Evolutionary conservation across 495 filamentous ascomycete species (phyloP), one percentile per base, ranked within the genome.

Genomic region (Neurospora sp.): DNA sequence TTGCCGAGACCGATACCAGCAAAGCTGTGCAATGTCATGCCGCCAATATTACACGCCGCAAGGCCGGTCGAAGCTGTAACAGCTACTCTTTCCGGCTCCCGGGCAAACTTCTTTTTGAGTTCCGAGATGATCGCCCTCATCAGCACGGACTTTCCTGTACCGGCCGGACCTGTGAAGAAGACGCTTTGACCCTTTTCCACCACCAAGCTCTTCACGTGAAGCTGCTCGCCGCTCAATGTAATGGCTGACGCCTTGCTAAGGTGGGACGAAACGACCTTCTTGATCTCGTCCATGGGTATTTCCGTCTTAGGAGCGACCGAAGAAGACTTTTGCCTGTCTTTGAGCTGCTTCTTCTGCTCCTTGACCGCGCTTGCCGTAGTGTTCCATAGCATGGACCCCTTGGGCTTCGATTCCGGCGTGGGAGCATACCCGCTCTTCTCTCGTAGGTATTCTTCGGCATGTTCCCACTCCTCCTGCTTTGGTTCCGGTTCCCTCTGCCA

Each of bases 131-230:
- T 96, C 74, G 96, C 90, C 73, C 96, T 88, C 86, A 99, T 92
- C 69, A 99, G 85, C 4, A 98, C 96, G 1, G 96, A 99, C 83
- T 99, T 99, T 75, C 96, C 96, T 27, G 96, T 99, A 80, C 96
- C 96, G 72, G 96, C 96, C 54, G 96, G 97, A 73, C 96, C 96
- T 3, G 96, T 99, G 82, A 98, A 99, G 85, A 99, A 99, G 5
- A 98, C 95, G 76, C 96, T 97, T 78, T 94, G 92, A 40, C 85
- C 84, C 42, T 91, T 79, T 5, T 94, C 87, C 4, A 92, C 85
- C 31, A 98, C 94, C 16, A 97, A 82, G 18, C 92, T 87, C 71
- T 95, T 85, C n/a, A 99, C 93, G 74, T 91, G 88, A 62, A 86
- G 84, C 80, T 99, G 96, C 80, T 99, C 96, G 2, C 91, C 87